Percentiles rank a stretch among this genome's conserved stretches.
These are phyloP conservation scores for Aspergillus bombycis DNA, from an alignment of 2,329 filamentous ascomycete genomes.

Conservation along the genomic window DNA sequence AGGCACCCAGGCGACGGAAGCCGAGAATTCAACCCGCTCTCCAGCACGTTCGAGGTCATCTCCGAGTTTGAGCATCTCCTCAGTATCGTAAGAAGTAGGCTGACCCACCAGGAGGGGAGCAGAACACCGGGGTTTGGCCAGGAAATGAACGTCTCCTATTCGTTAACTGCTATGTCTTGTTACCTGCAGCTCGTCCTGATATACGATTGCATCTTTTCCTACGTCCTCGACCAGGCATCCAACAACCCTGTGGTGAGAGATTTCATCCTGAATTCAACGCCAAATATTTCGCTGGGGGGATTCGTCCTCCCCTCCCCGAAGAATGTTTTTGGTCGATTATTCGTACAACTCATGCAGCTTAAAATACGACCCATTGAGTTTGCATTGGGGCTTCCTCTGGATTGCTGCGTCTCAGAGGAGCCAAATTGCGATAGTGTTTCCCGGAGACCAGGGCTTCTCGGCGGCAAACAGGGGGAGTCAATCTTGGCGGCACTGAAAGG, in stretches of 20 bases:
- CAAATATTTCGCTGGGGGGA: neutral
- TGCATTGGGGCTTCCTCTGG: neutral
- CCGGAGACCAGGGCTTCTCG: neutral
- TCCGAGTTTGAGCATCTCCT: neutral
- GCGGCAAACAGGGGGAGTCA: neutral
- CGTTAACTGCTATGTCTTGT: neutral
- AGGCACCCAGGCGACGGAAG: neutral
- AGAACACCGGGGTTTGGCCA: neutral
- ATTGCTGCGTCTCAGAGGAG: neutral
- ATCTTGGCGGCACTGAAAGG: neutral
- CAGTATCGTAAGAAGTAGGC: neutral
- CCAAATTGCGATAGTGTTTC: neutral
- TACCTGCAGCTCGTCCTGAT: neutral
- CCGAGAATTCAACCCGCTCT: neutral
- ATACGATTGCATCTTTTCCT: neutral
- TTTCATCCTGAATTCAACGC: neutral
- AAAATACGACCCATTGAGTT: neutral
- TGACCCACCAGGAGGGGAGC: neutral
- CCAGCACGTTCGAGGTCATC: neutral
- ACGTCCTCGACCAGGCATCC: neutral
- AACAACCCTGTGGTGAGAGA: neutral
- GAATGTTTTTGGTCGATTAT: neutral
- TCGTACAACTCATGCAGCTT: neutral
- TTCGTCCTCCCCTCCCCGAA: neutral
- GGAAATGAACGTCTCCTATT: neutral